Base-by-base conservation (phyloP, 176 grass and related monocot species). In the Secale cereale region DNA sequence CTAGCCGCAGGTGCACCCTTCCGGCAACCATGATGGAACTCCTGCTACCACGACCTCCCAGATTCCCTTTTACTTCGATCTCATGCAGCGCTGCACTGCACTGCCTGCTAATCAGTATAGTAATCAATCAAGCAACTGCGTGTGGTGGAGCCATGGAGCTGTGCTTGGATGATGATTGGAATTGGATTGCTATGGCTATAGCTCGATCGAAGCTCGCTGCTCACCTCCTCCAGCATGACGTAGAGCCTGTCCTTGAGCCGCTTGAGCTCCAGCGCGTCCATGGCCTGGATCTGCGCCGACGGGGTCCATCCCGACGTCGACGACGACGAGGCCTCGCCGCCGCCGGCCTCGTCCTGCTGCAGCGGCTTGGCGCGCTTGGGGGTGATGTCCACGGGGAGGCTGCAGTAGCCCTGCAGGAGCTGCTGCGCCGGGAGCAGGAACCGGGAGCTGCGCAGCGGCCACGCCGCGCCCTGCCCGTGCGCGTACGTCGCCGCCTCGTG, bases 201-300 rank as follows among this genome's bases (percentile, higher is more conserved):
- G 35, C 64, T 36, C 52, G 80, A 27, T 81, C 29, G 62, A 30
- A 46, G 70, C 39, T 50, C 2, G 4, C 28, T 50, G 61, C 88
- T 93, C 85, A 99, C 97, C 97, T 99, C 97, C 78, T 99, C 91
- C 45, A 99, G 91, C 94, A 99, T 91, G 79, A 94, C 31, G 85
- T 89, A 87, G 78, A 99, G 91, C 72, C 90, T 96, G 77, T 92
- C 83, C 84, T 92, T 99, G 78, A 93, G 91, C 78, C 89, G 81
- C 65, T 99, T 94, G 26, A 99, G 89, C 79, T 99, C 97, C 23
- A 91, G 70, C 36, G 91, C 85, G 15, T 96, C 91, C 75, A 94
- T 83, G 71, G 97, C 81, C 74, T 85, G 83, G 88, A 96, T 87
- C 78, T 92, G 80, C 76, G 84, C 40, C 37, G 88, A 89, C 33